Evolutionary conservation across 2,329 filamentous ascomycete genomes (phyloP).

Genomic region (Biscogniauxia sp.): DNA sequence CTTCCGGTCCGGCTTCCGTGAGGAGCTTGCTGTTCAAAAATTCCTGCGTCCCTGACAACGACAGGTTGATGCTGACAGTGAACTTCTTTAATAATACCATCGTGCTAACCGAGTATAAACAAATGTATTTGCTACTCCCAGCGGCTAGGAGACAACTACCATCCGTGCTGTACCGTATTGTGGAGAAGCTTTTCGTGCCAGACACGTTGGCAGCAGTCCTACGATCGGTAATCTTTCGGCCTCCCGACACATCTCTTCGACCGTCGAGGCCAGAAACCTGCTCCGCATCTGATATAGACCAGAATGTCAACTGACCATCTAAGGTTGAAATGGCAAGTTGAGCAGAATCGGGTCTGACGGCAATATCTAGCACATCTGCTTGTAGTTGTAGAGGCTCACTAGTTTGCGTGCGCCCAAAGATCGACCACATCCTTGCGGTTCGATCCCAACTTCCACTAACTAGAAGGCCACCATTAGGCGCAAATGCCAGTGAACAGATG

Average conservation of each 20-base stretch:
- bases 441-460: slow-evolving; percentile 96
- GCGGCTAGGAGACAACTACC: slow-evolving; percentile 86
- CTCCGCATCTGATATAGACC: slow-evolving; percentile 83
- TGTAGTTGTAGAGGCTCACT: slow-evolving; percentile 92
- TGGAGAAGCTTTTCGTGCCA: slow-evolving; percentile 86
- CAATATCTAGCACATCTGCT: slow-evolving; percentile 83
- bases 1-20: slow-evolving; percentile 84
- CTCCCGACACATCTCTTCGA: slow-evolving; percentile 87
- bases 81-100: slow-evolving; percentile 92
- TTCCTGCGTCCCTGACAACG: slow-evolving; percentile 92
- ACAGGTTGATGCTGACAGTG: slow-evolving; percentile 94
- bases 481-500: slow-evolving; percentile 83
- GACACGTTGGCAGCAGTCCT: slow-evolving; percentile 87
- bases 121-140: slow-evolving; percentile 98
- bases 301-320: slow-evolving; percentile 93
- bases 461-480: slow-evolving; percentile 78
- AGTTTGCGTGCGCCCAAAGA: slow-evolving; percentile 90
- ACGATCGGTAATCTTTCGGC: slow-evolving; percentile 82
- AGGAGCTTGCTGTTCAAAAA: slow-evolving; percentile 91
- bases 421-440: slow-evolving; percentile 92
- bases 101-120: slow-evolving; percentile 90
- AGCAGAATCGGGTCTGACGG: slow-evolving; percentile 83
- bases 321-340: slow-evolving; percentile 90
- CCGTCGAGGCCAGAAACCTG: slow-evolving; percentile 87
- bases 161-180: slow-evolving; percentile 87